Conservation (phyloP, 345 rosid species). For the Geranium rotundifolium region DNA sequence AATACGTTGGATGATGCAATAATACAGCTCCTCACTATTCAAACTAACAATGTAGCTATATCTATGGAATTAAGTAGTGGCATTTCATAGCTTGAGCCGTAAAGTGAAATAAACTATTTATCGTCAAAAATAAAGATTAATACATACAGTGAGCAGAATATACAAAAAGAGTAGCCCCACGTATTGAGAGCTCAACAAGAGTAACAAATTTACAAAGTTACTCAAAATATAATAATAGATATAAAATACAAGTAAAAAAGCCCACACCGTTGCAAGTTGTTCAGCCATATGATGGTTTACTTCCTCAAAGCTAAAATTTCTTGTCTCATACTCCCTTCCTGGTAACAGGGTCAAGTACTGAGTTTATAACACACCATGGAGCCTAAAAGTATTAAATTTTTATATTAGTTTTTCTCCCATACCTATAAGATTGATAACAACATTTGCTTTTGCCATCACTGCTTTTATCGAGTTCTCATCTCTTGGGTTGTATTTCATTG, state of each 20-base stretch:
- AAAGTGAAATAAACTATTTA: no score
- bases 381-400: not conserved
- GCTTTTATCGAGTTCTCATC: conserved; percentile 92
- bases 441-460: conserved; percentile 98
- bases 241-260: conserved; percentile 7
- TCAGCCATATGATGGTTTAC: conserved; percentile 76
- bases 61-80: not conserved
- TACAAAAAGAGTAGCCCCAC: not conserved
- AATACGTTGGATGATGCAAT: not conserved
- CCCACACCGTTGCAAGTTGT: conserved; percentile 72
- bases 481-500: conserved; percentile 81
- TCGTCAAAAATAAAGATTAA: not conserved
- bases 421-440: conserved; percentile 95
- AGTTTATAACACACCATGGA: not conserved
- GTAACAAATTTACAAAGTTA: not conserved
- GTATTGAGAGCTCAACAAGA: no score
- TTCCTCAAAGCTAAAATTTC: conserved; percentile 94
- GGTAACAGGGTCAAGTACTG: conserved; percentile 11
- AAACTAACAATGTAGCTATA: not conserved
- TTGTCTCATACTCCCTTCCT: conserved; percentile 92
- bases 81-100: not conserved
- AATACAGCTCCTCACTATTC: not conserved
- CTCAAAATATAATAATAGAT: not conserved
- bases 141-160: not conserved
- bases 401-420: conserved; percentile 1